phyloP scores from a whole-genome alignment of 192 early-diverging fungal species.

The Diversispora eburnea region DNA sequence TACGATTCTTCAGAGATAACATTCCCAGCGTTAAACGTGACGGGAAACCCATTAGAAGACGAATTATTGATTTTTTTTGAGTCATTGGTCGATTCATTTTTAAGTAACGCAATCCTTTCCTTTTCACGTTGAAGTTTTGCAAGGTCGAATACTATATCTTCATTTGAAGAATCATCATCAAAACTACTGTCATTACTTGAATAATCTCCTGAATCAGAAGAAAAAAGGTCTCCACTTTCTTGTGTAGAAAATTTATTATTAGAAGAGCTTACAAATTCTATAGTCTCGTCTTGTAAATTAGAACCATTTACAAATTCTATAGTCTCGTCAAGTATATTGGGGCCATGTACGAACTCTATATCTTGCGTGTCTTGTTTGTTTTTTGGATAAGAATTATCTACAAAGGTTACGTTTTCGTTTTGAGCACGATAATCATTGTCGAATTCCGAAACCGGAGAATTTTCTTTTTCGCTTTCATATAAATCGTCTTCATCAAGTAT shows the following conservation, averaged over 20 bases:
- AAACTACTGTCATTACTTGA: background rate
- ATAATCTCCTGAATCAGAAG: background rate
- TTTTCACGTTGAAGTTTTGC: background rate
- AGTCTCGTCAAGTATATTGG: no score
- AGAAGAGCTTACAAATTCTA: no score
- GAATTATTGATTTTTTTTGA: background rate
- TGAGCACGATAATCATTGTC: no score
- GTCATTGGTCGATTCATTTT: background rate
- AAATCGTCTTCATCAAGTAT: background rate
- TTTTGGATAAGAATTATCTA: no score
- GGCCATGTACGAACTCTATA: no score
- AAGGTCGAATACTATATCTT: background rate
- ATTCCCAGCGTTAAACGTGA: background rate
- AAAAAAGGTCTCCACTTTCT: background rate
- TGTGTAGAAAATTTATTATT: background rate
- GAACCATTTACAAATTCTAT: no score
- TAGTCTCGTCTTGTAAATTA: no score
- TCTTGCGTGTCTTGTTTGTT: no score
- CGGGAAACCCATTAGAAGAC: background rate
- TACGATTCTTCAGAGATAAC: background rate
- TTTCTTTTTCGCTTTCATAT: background rate
- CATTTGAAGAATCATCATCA: background rate
- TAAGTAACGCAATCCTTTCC: background rate
- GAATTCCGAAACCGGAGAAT: background rate
- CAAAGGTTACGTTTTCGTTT: no score